A percentile compares a stretch with the other conserved stretches of the same genome.
Evolutionary conservation across 352 stramenopile genomes (phyloP).

Genomic region (Phytophthora multivora): DNA sequence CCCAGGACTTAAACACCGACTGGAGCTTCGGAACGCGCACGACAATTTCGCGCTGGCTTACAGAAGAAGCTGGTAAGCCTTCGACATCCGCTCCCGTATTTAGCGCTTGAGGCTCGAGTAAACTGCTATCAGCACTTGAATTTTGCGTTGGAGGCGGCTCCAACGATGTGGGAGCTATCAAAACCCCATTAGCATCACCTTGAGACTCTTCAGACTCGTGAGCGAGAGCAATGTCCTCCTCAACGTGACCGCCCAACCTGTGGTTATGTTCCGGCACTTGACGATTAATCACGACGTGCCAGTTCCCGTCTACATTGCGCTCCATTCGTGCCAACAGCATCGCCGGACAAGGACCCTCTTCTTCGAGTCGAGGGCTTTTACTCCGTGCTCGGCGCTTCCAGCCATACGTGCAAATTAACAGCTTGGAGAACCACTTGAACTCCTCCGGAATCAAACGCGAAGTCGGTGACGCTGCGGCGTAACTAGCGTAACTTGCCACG

Average conservation of each 20-base stretch:
- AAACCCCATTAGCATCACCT: conserved; percentile 1
- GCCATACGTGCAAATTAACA: conserved; percentile 76
- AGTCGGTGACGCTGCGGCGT: conserved; percentile 20
- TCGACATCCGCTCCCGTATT: conserved; percentile 5
- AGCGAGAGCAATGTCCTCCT: conserved; percentile 15
- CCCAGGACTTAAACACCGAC: conserved; percentile 64
- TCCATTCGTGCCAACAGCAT: conserved; percentile 75
- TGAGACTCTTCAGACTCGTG: conserved; percentile 2
- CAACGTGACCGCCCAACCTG: conserved; percentile 24
- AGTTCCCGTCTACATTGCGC: conserved; percentile 63
- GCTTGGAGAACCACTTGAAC: conserved; percentile 78
- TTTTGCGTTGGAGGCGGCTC: conserved; percentile 1
- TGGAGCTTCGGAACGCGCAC: conserved; percentile 66
- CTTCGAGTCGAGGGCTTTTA: conserved; percentile 27
- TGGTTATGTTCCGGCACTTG: conserved; percentile 76
- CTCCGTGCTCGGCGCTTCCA: conserved; percentile 72
- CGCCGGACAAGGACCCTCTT: conserved; percentile 51
- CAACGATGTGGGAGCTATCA: conserved; percentile 5
- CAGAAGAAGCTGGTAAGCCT: background rate
- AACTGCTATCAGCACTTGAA: conserved; percentile 6
- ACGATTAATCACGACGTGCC: conserved; percentile 72
- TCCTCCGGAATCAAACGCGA: conserved; percentile 53
- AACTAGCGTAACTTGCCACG: conserved; percentile 47
- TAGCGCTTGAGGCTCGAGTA: conserved; percentile 17
- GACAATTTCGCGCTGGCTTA: conserved; percentile 44